Conservation (phyloP, 75 land plant genomes). For the Cryptomeria japonica region DNA sequence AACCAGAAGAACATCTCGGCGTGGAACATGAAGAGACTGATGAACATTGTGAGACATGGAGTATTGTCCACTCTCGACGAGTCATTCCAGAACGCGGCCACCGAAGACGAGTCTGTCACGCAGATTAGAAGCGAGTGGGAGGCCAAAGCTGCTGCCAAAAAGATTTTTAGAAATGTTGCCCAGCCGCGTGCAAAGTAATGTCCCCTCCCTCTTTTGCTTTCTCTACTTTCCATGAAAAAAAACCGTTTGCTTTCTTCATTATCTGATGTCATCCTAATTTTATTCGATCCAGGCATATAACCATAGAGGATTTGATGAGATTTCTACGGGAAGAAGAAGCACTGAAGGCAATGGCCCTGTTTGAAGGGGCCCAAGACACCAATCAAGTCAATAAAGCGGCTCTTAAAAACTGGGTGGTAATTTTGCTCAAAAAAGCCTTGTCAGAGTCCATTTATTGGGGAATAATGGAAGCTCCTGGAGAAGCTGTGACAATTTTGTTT, state of each 20-base stretch:
- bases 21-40: conserved; percentile 82
- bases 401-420: conserved; percentile 92
- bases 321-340: conserved; percentile 83
- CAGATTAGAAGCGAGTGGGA: conserved; percentile 68
- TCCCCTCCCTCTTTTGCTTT: no score
- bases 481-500: no score
- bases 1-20: conserved; percentile 79
- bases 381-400: conserved; percentile 15
- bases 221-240: no score
- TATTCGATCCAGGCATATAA: conserved; percentile 48
- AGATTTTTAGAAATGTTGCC: conserved; percentile 77
- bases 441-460: no score
- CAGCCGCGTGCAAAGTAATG: conserved; percentile 50
- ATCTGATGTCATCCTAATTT: not conserved
- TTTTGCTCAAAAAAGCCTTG: not conserved
- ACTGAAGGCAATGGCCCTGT: conserved; percentile 57
- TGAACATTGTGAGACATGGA: conserved; percentile 62
- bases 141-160: conserved; percentile 74
- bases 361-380: conserved; percentile 76
- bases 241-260: not conserved
- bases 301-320: conserved; percentile 67
- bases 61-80: conserved; percentile 64
- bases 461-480: not conserved
- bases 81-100: conserved; percentile 16
- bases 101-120: conserved; percentile 38